Evolutionary conservation across 768 basidiomycete species (phyloP).

Genomic region (Gymnopilus dilepis): DNA sequence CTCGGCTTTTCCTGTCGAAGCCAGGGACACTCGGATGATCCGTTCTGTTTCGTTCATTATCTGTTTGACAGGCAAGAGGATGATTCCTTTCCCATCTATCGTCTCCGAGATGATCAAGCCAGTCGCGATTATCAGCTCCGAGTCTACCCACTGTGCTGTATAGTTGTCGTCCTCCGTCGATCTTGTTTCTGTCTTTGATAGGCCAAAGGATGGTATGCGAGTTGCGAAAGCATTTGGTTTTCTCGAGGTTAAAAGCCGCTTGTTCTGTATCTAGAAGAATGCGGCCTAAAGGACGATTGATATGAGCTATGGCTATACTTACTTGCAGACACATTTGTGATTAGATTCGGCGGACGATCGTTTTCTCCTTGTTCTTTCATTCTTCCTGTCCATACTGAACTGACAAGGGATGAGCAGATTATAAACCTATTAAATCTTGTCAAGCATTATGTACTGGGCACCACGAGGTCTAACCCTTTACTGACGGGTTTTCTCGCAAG

Average conservation of each 20-base stretch:
- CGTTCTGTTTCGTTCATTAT: conserved; percentile 10
- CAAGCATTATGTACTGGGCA: too few relatives aligned
- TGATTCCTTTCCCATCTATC: background rate
- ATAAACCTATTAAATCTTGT: background rate
- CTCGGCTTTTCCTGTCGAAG: conserved; percentile 12
- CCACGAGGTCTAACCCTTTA: too few relatives aligned
- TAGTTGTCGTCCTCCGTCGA: background rate
- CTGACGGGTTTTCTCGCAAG: too few relatives aligned
- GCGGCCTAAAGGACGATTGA: too few relatives aligned
- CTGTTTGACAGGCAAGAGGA: too few relatives aligned
- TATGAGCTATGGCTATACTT: too few relatives aligned
- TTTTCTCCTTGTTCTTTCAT: conserved; percentile 4
- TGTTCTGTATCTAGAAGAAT: too few relatives aligned
- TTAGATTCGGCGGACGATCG: background rate
- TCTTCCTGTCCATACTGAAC: conserved; percentile 17
- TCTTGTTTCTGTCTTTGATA: background rate
- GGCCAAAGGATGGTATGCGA: too few relatives aligned
- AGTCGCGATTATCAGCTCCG: too few relatives aligned
- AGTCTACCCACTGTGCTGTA: background rate
- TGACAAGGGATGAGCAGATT: background rate
- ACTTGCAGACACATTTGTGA: conserved; percentile 7
- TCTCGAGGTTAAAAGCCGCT: too few relatives aligned
- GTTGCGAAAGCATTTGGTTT: too few relatives aligned
- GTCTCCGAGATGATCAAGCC: background rate
- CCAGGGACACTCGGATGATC: conserved; percentile 19